Evolutionary conservation across 2,329 filamentous ascomycete genomes (phyloP), one percentile per base, ranked within the genome.

Genomic region (Cladorrhinum sp.): DNA sequence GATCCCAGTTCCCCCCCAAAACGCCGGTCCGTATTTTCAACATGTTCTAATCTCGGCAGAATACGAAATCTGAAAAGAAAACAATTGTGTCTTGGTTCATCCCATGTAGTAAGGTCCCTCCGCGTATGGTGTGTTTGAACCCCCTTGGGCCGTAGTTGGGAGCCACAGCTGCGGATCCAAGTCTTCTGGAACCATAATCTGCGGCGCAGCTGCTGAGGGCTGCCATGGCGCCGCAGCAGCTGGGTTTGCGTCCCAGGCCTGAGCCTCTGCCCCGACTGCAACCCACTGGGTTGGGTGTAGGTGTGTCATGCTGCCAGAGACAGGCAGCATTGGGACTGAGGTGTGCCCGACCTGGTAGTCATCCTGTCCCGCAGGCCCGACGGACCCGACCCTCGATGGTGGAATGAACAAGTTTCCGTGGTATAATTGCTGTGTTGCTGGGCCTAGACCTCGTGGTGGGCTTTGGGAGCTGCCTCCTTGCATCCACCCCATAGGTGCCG

Each of bases 331-430:
- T 23, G 53, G 36, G 6, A 56, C n/a, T 10, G 53, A 32, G 10
- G 53, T 48, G 18, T 18, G 41, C 8, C 41, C n/a, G 23, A 49
- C 38, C 13, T 56, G 53, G n/a, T 59, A 57, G 13, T 50, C 51
- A 13, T 45, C 45, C 24, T 41, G 32, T n/a, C 41, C 49, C 9
- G 25, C 52, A 13, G 49, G 49, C 6, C 18, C 49, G 29, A 36
- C 60, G 8, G 57, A 59, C 8, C 25, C 24, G 24, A 56, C 56
- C 29, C 57, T 50, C 1, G 53, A 54, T n/a, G 57, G 57, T 3
- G 52, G 53, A 9, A 54, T 51, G 23, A 57, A 59, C 32, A 59
- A 20, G 27, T 50, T 27, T 3, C 48, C 12, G 1, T 49, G 23
- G 38, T 50, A 57, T 10, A 50, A 22, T 1, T 10, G 7, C n/a